Conservation (phyloP, 2,329 filamentous ascomycete species). For the Colletotrichum sp. region DNA sequence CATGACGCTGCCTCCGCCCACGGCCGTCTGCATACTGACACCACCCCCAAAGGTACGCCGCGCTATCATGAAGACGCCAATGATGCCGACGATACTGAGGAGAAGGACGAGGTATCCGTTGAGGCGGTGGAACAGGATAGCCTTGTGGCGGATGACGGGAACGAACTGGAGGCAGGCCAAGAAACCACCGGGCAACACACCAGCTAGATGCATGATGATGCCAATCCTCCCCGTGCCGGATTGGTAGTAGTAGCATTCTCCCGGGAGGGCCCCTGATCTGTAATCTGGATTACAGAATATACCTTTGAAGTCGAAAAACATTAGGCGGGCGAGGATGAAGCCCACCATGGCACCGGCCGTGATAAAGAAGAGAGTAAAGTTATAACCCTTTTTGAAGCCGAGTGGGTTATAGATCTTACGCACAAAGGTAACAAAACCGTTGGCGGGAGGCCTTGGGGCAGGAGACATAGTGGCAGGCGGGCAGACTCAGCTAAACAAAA, state of each 20-base stretch:
- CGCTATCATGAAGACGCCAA: constrained; percentile 58
- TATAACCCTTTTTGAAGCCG: constrained; percentile 63
- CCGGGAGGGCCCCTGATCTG: constrained; percentile 28
- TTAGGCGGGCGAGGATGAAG: constrained; percentile 53
- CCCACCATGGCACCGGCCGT: constrained; percentile 49
- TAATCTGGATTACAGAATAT: constrained; percentile 34
- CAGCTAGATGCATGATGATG: constrained; percentile 50
- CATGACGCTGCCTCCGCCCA: constrained; percentile 48
- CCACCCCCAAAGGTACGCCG: constrained; percentile 59
- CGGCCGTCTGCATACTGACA: constrained; percentile 50
- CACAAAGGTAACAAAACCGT: constrained; percentile 22
- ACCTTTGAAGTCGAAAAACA: constrained; percentile 50
- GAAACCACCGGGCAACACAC: constrained; percentile 49
- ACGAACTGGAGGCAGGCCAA: constrained; percentile 55
- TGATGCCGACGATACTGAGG: constrained; percentile 49
- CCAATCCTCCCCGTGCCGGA: constrained; percentile 36
- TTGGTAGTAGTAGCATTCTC: constrained; percentile 44
- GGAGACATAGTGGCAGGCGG: not conserved
- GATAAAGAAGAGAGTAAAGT: constrained; percentile 59
- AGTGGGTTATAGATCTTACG: constrained; percentile 46
- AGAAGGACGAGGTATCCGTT: constrained; percentile 62
- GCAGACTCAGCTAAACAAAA: not conserved
- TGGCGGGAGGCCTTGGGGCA: constrained; percentile 13
- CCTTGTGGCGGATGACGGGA: constrained; percentile 50
- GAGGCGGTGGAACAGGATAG: constrained; percentile 61